Evolutionary conservation across 2,329 filamentous ascomycete genomes (phyloP).

Genomic region (Aspergillus clavatus): DNA sequence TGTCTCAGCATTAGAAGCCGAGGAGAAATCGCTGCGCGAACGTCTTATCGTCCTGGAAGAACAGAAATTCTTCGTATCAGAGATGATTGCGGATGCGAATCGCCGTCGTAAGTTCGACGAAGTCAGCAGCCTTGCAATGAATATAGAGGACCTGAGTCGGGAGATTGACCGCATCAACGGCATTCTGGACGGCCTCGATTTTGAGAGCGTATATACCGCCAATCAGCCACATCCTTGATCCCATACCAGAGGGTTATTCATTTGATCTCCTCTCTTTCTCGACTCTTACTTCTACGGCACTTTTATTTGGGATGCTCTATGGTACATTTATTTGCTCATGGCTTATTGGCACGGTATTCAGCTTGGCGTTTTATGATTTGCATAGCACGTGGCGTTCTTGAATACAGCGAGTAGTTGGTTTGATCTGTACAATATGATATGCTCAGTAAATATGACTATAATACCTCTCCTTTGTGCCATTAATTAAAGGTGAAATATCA

Average conservation of each 20-base stretch:
- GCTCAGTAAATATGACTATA: too few species aligned
- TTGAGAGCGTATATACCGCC: constrained; percentile 47
- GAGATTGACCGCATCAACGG: constrained; percentile 67
- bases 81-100: constrained; percentile 76
- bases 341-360: constrained; percentile 3
- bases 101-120: constrained; percentile 79
- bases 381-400: constrained; percentile 27
- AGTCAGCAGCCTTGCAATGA: constrained; percentile 70
- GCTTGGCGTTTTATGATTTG: constrained; percentile 21
- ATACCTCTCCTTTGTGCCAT: too few species aligned
- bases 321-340: constrained; percentile 2
- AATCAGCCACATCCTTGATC: constrained; percentile 13
- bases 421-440: too few species aligned
- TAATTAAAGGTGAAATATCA: too few species aligned
- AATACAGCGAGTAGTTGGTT: too few species aligned
- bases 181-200: constrained; percentile 65
- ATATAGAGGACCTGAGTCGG: constrained; percentile 72
- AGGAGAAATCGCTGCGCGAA: constrained; percentile 78
- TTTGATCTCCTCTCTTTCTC: constrained; percentile 6
- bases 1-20: constrained; percentile 66
- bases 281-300: constrained; percentile 3
- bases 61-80: constrained; percentile 80
- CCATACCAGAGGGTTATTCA: neutral
- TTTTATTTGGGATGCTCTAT: neutral
- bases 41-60: constrained; percentile 80